Conservation (phyloP, 371 early-diverging fungal species). For the Syncephalastrum sp. region DNA sequence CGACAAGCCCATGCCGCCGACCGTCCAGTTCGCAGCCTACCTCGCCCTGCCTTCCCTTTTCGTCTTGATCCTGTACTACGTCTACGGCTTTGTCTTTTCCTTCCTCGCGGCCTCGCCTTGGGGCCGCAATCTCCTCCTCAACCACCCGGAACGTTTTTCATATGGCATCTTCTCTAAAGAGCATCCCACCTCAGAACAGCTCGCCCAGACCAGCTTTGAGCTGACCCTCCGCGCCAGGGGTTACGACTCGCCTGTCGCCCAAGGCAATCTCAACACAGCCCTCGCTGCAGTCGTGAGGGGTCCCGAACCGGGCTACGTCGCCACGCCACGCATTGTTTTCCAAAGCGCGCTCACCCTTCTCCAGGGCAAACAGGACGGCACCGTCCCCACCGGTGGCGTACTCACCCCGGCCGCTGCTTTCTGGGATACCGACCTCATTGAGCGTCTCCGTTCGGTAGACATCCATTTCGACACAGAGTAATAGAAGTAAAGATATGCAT, state of each 20-base stretch:
- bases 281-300: conserved; percentile 54
- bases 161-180: conserved; percentile 54
- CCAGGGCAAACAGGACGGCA: conserved; percentile 15
- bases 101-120: conserved; percentile 48
- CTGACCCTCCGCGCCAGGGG: conserved; percentile 54
- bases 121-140: conserved; percentile 59
- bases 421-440: conserved; percentile 55
- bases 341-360: conserved; percentile 56
- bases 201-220: conserved; percentile 57
- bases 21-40: conserved; percentile 63
- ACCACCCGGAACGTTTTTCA: conserved; percentile 57
- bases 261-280: conserved; percentile 37
- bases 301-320: conserved; percentile 64
- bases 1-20: conserved; percentile 36
- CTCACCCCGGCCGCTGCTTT: conserved; percentile 63
- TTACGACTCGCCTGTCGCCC: conserved; percentile 28
- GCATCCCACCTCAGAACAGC: conserved; percentile 57
- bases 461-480: conserved; percentile 43
- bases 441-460: conserved; percentile 52
- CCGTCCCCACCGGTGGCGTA: conserved; percentile 37
- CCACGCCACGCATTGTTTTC: conserved; percentile 59
- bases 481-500: no score
- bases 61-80: conserved; percentile 30
- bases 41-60: conserved; percentile 53
- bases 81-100: conserved; percentile 48